Evolutionary conservation across 73 alveolate genomes (phyloP), one percentile per base, ranked within the genome.

Genomic region (Uronychia binucleata): DNA sequence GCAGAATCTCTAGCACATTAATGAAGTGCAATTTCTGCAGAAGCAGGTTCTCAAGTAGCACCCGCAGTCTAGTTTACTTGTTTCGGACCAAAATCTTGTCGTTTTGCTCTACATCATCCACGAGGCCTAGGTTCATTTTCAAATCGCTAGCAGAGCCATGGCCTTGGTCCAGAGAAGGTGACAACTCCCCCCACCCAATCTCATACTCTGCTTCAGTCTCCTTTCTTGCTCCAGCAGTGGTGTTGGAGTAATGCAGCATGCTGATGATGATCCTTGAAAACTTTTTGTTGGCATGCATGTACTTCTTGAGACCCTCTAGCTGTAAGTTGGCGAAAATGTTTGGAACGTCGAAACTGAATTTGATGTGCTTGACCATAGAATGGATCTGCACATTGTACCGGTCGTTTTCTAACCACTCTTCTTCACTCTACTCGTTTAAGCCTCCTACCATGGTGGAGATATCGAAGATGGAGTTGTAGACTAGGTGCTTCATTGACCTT

Each of bases 341-440:
- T 0, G 80, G 58, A 19, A 86, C 81, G 31, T 86, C 87, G 31
- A 79, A 60, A 30, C 74, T 34, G 25, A 79, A 77, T 32, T 78
- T 78, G 1, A 86, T 30, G 25, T 74, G 25, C 33, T 78, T 78
- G 8, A 86, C 86, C 28, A 86, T 59, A 19, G 82, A 27, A 79
- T 86, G 75, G 29, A 82, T 79, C 32, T 86, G 57, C 59, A 60
- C 92, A 79, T 79, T 86, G 31, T 28, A 86, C 14, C 83, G 34
- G 19, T 78, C 31, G 58, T 86, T 79, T 60, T 86, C 33, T 1
- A 86, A 35, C 92, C 92, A 86, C 31, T 86, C 92, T 59, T 86
- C 87, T 57, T 60, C 46, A 32, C 32, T 74, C 26, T n/a, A n/a
- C n/a, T n/a, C n/a, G n/a, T n/a, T n/a, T n/a, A n/a, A 28, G 79